Evolutionary conservation across 495 filamentous ascomycete genomes (phyloP).

Genomic region (Polyplosphaeria fusca): DNA sequence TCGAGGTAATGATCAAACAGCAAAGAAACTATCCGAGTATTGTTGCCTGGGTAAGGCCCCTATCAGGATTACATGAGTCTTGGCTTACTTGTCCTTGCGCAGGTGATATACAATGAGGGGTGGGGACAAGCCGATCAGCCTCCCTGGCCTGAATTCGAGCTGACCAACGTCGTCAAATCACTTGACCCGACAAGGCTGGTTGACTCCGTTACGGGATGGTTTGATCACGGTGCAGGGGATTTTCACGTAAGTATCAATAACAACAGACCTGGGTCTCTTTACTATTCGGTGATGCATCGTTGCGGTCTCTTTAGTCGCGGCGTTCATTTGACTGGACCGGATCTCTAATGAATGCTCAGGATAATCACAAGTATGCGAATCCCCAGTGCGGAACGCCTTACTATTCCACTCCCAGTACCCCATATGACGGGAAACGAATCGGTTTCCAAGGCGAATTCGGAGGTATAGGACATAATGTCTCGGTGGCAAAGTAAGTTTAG

Average conservation of each 20-base stretch:
- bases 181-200: conserved; percentile 62
- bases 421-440: conserved; percentile 56
- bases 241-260: conserved; percentile 43
- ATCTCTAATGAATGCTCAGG: conserved; percentile 40
- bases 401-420: conserved; percentile 53
- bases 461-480: conserved; percentile 61
- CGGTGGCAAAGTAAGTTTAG: conserved; percentile 48
- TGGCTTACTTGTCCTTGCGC: not conserved
- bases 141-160: conserved; percentile 52
- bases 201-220: conserved; percentile 59
- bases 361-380: conserved; percentile 70
- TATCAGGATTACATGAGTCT: not conserved
- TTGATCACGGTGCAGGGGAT: conserved; percentile 59
- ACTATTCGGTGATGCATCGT: no score
- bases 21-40: conserved; percentile 63
- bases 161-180: conserved; percentile 52
- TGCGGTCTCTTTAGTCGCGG: no score
- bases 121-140: conserved; percentile 58
- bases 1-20: conserved; percentile 59
- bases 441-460: conserved; percentile 69
- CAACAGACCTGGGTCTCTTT: no score
- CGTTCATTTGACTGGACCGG: no score
- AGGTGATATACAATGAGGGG: conserved; percentile 70
- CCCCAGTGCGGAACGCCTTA: conserved; percentile 67
- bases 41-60: conserved; percentile 45